Conservation (phyloP, 2,329 filamentous ascomycete genomes). For the Fusarium verticillioides region DNA sequence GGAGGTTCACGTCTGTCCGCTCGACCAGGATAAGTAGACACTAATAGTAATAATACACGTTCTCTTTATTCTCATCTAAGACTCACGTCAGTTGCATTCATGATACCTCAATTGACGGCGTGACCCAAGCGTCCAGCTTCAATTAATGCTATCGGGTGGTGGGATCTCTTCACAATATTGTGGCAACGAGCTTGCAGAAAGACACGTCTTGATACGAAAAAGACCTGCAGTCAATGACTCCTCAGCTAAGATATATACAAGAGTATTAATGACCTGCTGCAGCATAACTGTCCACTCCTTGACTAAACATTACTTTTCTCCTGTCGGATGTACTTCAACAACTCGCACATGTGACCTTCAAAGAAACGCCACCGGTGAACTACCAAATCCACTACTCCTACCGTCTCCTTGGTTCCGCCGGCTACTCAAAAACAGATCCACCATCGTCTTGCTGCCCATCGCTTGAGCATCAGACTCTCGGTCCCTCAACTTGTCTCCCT, state of each 20-base stretch:
- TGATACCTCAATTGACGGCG: too few relatives aligned
- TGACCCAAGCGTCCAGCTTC: too few relatives aligned
- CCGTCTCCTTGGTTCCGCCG: slow-evolving; percentile 56
- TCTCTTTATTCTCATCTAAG: neutral
- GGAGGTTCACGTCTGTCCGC: slow-evolving; percentile 56
- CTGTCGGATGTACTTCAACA: neutral
- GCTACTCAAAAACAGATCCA: slow-evolving; percentile 64
- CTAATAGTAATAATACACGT: neutral
- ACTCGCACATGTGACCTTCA: slow-evolving; percentile 18
- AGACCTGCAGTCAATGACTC: neutral
- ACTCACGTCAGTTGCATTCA: too few relatives aligned
- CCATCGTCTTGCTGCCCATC: slow-evolving; percentile 62
- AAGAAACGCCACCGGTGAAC: slow-evolving; percentile 48
- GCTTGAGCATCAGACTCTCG: slow-evolving; percentile 48
- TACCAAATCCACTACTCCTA: slow-evolving; percentile 44
- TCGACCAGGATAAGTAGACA: slow-evolving; percentile 9
- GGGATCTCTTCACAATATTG: too few relatives aligned
- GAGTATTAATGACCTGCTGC: neutral
- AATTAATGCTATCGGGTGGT: neutral
- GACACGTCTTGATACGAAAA: neutral
- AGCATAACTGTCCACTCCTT: neutral
- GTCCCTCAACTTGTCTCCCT: neutral
- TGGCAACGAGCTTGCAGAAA: neutral
- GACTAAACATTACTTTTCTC: neutral
- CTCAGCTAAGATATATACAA: slow-evolving; percentile 24